Conservation (phyloP, 2,329 filamentous ascomycete genomes). For the Dryadomyces quercus-mongolicae region DNA sequence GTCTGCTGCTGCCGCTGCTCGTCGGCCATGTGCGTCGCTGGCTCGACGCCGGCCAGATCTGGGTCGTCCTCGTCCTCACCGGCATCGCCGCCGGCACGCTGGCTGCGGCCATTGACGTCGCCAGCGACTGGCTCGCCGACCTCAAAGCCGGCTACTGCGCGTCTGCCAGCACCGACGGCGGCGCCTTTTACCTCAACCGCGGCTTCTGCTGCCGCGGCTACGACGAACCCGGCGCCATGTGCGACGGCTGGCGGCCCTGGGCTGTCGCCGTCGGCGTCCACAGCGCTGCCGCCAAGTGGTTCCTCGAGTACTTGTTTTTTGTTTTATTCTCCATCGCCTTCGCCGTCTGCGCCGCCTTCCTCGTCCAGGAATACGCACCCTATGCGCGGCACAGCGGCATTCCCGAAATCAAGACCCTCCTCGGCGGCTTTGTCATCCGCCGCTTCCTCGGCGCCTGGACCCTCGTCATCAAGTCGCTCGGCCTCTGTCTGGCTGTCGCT, state of each 20-base stretch:
- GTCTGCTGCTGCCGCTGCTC: conserved; percentile 21
- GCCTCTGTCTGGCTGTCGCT: conserved; percentile 80
- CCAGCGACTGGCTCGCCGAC: conserved; percentile 87
- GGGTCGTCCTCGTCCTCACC: conserved; percentile 77
- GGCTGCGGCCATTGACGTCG: conserved; percentile 80
- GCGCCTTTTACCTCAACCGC: conserved; percentile 82
- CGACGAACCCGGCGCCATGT: conserved; percentile 62
- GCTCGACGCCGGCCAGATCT: conserved; percentile 79
- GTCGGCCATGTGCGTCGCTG: conserved; percentile 61
- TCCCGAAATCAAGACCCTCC: conserved; percentile 91
- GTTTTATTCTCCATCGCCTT: conserved; percentile 72
- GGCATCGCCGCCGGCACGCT: conserved; percentile 74
- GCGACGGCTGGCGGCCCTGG: conserved; percentile 82
- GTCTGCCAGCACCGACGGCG: conserved; percentile 60
- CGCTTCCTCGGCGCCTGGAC: conserved; percentile 84
- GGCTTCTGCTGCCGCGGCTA: conserved; percentile 91
- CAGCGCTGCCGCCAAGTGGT: conserved; percentile 49
- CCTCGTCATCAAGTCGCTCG: conserved; percentile 76
- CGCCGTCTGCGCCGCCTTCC: conserved; percentile 61
- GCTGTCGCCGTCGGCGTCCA: conserved; percentile 57
- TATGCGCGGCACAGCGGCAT: conserved; percentile 94
- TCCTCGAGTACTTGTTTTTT: conserved; percentile 81
- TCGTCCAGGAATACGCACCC: conserved; percentile 74
- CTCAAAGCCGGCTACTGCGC: conserved; percentile 83
- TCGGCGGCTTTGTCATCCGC: conserved; percentile 87